These are phyloP conservation scores for Hypoxylon sp. DNA, from an alignment of 2,329 filamentous ascomycete genomes.

Conservation along the genomic window DNA sequence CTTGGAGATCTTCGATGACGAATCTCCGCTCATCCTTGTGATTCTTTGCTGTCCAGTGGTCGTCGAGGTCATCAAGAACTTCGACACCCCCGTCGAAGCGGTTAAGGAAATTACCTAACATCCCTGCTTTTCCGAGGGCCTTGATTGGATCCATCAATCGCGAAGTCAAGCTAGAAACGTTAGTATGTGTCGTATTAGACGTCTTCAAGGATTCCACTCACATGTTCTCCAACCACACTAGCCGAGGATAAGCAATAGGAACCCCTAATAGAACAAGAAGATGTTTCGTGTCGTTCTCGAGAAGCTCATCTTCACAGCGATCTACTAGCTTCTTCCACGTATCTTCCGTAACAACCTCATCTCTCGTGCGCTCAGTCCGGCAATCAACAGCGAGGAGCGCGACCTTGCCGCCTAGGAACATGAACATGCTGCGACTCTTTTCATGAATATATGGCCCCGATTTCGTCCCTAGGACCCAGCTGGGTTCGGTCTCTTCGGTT, in stretches of 20 bases:
- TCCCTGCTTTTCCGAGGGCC: conserved; percentile 83
- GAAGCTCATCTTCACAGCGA: conserved; percentile 84
- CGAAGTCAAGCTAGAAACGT: conserved; percentile 79
- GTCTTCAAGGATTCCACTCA: conserved; percentile 58
- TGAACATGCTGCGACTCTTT: conserved; percentile 85
- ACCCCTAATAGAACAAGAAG: conserved; percentile 89
- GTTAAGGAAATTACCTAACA: conserved; percentile 86
- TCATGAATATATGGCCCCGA: conserved; percentile 94
- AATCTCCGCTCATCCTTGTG: conserved; percentile 92
- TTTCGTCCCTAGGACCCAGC: conserved; percentile 85
- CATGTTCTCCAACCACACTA: conserved; percentile 81
- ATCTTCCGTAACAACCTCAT: conserved; percentile 83
- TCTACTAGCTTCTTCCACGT: conserved; percentile 92
- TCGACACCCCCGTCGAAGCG: conserved; percentile 93
- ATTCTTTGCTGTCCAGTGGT: conserved; percentile 97
- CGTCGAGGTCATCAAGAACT: conserved; percentile 91
- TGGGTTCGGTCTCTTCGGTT: conserved; percentile 86
- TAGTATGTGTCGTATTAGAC: conserved; percentile 46
- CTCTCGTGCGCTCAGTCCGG: conserved; percentile 88
- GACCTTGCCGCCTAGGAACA: conserved; percentile 83
- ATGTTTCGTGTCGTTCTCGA: conserved; percentile 89
- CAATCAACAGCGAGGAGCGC: conserved; percentile 91
- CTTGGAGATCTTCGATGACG: conserved; percentile 91
- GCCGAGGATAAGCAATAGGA: conserved; percentile 83
- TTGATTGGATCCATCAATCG: conserved; percentile 90